phyloP scores from a whole-genome alignment of 2,329 filamentous ascomycete species.

The Penicillium verrucosum region DNA sequence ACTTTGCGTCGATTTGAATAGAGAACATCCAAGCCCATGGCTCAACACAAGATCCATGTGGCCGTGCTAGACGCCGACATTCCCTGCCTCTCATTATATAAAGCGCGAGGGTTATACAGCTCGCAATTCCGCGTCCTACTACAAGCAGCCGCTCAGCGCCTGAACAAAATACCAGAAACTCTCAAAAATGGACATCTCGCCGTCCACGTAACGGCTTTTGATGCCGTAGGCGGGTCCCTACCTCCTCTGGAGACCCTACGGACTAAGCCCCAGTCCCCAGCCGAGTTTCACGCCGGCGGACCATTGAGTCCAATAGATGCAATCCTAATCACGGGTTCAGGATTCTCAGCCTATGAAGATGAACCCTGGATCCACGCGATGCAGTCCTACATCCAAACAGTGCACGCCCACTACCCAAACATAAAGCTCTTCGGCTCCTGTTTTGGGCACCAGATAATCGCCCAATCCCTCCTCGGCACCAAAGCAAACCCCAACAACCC shows the following conservation, averaged over 20 bases:
- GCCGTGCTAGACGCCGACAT: conserved; percentile 38
- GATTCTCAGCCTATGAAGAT: conserved; percentile 23
- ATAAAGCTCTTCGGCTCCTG: conserved; percentile 35
- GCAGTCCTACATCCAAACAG: conserved; percentile 23
- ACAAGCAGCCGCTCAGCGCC: conserved; percentile 28
- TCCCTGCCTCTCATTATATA: conserved; percentile 33
- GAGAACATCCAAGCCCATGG: conserved; percentile 8
- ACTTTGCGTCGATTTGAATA: neutral
- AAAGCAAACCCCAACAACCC: neutral
- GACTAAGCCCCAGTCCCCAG: conserved; percentile 2
- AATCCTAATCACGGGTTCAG: conserved; percentile 31
- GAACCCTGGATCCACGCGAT: conserved; percentile 27
- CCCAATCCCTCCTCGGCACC: conserved; percentile 24
- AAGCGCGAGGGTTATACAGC: conserved; percentile 35
- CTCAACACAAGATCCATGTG: conserved; percentile 30
- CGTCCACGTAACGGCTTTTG: conserved; percentile 34
- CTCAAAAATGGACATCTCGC: conserved; percentile 10
- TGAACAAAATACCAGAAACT: conserved; percentile 17
- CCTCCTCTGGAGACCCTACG: conserved; percentile 28
- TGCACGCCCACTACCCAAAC: conserved; percentile 24
- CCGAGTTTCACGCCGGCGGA: conserved; percentile 4
- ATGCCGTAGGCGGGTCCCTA: conserved; percentile 30
- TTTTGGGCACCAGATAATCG: conserved; percentile 35
- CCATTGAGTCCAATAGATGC: conserved; percentile 22
- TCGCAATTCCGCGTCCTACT: conserved; percentile 36